phyloP scores from a whole-genome alignment of 2,329 filamentous ascomycete genomes.

The Cytospora piceae region DNA sequence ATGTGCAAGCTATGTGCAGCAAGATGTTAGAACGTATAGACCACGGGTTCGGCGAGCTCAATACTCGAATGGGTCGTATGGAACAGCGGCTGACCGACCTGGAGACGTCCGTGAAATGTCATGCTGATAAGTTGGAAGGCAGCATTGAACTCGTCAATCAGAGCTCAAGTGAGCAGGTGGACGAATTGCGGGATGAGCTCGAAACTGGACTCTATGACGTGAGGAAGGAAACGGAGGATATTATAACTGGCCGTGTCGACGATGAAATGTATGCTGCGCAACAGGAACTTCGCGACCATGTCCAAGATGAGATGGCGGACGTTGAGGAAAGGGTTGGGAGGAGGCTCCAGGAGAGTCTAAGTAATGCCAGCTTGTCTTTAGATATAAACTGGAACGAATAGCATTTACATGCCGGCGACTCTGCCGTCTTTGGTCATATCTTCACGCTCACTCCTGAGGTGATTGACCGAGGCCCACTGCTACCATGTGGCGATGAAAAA shows the following conservation, averaged over 20 bases:
- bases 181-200: slow-evolving; percentile 11
- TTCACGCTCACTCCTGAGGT: not conserved
- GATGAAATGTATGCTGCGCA: slow-evolving; percentile 20
- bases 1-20: slow-evolving; percentile 5
- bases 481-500: no score
- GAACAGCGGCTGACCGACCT: slow-evolving; percentile 17
- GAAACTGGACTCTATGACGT: slow-evolving; percentile 19
- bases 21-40: slow-evolving; percentile 17
- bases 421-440: not conserved
- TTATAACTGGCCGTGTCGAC: slow-evolving; percentile 11
- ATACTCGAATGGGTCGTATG: slow-evolving; percentile 16
- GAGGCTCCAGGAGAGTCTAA: slow-evolving; percentile 7
- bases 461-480: no score
- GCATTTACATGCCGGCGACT: not conserved
- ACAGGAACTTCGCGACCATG: slow-evolving; percentile 17
- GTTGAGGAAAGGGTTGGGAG: slow-evolving; percentile 14
- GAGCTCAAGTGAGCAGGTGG: slow-evolving; percentile 19
- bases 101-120: slow-evolving; percentile 8
- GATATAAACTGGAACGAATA: slow-evolving; percentile 21
- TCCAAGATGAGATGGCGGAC: slow-evolving; percentile 11
- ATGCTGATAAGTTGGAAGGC: slow-evolving; percentile 8
- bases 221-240: slow-evolving; percentile 21
- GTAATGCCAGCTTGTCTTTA: slow-evolving; percentile 13
- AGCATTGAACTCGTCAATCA: not conserved
- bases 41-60: slow-evolving; percentile 11